A percentile compares a stretch with the other conserved stretches of the same genome.
Evolutionary conservation across 139 green algal genomes (phyloP).

Genomic region (Chlorella sp.): DNA sequence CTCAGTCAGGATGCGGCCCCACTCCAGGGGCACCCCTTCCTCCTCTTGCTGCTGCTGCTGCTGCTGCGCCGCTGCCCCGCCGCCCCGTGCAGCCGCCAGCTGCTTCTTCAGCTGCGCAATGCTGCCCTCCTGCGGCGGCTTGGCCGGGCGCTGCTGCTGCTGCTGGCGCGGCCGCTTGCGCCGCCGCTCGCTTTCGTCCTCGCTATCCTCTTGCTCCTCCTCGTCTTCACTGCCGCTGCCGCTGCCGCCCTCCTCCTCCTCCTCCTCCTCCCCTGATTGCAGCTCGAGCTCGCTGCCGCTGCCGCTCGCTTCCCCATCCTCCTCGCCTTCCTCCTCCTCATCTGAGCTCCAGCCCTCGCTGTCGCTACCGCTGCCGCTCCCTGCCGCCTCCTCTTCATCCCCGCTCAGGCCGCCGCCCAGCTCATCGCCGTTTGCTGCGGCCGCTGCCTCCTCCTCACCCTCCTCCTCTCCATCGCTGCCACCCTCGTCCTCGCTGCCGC

Average conservation of each 20-base stretch:
- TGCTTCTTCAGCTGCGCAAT: constrained; percentile 52
- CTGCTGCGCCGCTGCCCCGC: not conserved
- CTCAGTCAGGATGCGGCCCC: constrained; percentile 79
- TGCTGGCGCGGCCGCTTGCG: constrained; percentile 12
- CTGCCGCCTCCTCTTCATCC: constrained; percentile 22
- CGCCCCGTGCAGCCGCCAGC: constrained; percentile 26
- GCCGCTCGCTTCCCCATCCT: constrained; percentile 8
- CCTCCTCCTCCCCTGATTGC: constrained; percentile 11
- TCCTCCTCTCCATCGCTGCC: constrained; percentile 40
- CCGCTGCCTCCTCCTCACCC: constrained; percentile 33
- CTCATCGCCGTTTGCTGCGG: not conserved
- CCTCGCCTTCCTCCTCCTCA: constrained; percentile 35
- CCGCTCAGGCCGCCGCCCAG: constrained; percentile 2
- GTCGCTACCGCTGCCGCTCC: constrained; percentile 19
- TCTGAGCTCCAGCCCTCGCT: constrained; percentile 26
- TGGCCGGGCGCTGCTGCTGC: not conserved
- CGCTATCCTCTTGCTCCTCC: not conserved
- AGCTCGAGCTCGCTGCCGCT: constrained; percentile 28
- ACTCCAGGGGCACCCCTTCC: constrained; percentile 66
- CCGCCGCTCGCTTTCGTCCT: constrained; percentile 12
- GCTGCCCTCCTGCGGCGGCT: constrained; percentile 38
- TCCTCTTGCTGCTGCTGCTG: not conserved
- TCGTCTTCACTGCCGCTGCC: constrained; percentile 51
- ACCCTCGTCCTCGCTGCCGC: constrained; percentile 37
- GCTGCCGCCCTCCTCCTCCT: constrained; percentile 32